Conservation (phyloP, 1,284 basidiomycete species). For the Microbotryum violaceum region DNA sequence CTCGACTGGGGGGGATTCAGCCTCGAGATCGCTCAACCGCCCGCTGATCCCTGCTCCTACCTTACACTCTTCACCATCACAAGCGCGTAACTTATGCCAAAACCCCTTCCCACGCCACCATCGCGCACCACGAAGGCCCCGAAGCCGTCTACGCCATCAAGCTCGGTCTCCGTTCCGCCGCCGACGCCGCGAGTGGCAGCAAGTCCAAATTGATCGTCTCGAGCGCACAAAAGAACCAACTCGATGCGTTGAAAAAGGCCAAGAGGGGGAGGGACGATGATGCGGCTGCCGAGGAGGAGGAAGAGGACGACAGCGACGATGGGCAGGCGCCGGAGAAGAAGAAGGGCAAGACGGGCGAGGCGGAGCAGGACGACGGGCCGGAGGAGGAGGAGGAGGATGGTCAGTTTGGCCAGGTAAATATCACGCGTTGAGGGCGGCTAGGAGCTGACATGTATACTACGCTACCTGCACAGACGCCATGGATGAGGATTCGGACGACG, state of each 20-base stretch:
- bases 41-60: neutral
- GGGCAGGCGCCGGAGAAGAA: conserved; percentile 26
- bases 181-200: conserved; percentile 13
- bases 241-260: conserved; percentile 14
- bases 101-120: conserved; percentile 33
- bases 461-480: conserved; percentile 15
- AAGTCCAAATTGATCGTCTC: conserved; percentile 31
- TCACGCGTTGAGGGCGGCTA: neutral
- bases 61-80: neutral
- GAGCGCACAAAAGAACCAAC: conserved; percentile 32
- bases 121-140: conserved; percentile 31
- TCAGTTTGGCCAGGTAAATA: neutral
- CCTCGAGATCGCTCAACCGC: neutral
- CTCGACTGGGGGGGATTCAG: no score
- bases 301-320: conserved; percentile 21
- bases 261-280: conserved; percentile 27
- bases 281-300: conserved; percentile 27
- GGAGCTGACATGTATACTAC: neutral
- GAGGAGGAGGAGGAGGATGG: conserved; percentile 30
- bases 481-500: conserved; percentile 32
- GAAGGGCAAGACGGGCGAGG: conserved; percentile 26
- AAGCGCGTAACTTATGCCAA: conserved; percentile 34
- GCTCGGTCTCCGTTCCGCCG: conserved; percentile 30
- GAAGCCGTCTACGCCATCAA: conserved; percentile 37
- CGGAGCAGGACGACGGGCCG: conserved; percentile 15